Conservation (phyloP, 2,329 filamentous ascomycete genomes). For the Ophiostoma montium region DNA sequence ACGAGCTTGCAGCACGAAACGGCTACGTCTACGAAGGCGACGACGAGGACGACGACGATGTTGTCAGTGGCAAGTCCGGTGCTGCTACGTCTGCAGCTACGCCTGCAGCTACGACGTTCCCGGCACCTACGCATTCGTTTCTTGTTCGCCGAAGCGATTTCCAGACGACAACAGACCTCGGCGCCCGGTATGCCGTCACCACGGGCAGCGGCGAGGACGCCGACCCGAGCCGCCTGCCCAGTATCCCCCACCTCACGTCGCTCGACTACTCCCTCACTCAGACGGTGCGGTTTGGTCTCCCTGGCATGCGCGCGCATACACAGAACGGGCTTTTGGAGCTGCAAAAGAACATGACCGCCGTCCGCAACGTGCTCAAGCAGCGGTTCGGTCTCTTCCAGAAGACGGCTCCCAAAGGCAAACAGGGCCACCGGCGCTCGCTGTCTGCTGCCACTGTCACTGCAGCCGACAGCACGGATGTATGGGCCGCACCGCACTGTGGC, state of each 20-base stretch:
- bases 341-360: constrained; percentile 4
- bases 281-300: constrained; percentile 23
- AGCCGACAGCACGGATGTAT: not conserved
- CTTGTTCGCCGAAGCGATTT: constrained; percentile 14
- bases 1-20: constrained; percentile 13
- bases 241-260: constrained; percentile 13
- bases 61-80: too few relatives aligned
- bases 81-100: constrained; percentile 1
- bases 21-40: constrained; percentile 13
- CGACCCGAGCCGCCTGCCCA: not conserved
- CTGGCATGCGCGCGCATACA: constrained; percentile 17
- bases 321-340: constrained; percentile 7
- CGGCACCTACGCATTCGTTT: not conserved
- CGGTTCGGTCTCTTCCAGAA: constrained; percentile 2
- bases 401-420: not conserved
- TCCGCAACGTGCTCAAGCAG: not conserved
- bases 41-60: constrained; percentile 14
- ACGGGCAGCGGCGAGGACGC: not conserved
- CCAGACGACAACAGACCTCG: constrained; percentile 24
- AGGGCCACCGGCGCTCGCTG: not conserved
- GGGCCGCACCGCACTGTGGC: constrained; percentile 8
- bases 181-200: constrained; percentile 24
- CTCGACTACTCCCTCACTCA: constrained; percentile 28
- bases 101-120: not conserved
- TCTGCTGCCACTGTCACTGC: not conserved